Evolutionary conservation across 2,329 filamentous ascomycete species (phyloP).

Genomic region (Colletotrichum magnum): DNA sequence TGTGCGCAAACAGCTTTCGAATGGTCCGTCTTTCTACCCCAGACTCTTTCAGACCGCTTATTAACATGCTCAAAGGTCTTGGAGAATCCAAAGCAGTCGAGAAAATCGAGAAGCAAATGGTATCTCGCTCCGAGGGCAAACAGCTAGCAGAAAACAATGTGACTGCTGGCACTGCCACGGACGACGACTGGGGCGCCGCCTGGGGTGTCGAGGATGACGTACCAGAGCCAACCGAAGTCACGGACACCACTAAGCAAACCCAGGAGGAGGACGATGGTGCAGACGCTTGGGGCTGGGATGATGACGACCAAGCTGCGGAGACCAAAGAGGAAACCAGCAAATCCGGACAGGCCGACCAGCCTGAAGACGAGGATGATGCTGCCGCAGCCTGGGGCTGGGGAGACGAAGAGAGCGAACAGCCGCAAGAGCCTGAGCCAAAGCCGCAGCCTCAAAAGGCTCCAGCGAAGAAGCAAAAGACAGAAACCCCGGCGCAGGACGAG

Average conservation of each 20-base stretch:
- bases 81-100: constrained; percentile 80
- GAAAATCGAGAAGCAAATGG: constrained; percentile 85
- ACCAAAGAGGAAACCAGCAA: constrained; percentile 46
- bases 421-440: constrained; percentile 45
- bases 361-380: constrained; percentile 61
- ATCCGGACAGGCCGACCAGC: constrained; percentile 38
- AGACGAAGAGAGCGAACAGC: constrained; percentile 70
- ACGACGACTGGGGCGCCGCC: constrained; percentile 81
- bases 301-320: constrained; percentile 67
- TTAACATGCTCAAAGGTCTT: constrained; percentile 55
- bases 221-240: constrained; percentile 43
- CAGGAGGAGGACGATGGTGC: constrained; percentile 59
- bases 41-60: too few species aligned
- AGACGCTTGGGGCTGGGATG: constrained; percentile 90
- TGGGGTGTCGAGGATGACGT: constrained; percentile 80
- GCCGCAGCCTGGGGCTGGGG: constrained; percentile 89
- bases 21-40: constrained; percentile 55
- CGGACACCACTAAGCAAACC: constrained; percentile 42
- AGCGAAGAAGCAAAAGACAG: constrained; percentile 32
- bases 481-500: constrained; percentile 46
- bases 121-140: constrained; percentile 77
- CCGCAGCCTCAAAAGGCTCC: constrained; percentile 41
- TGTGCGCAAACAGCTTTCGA: constrained; percentile 77
- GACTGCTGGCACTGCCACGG: constrained; percentile 54
- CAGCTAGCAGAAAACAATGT: constrained; percentile 71